Evolutionary conservation across 1,284 basidiomycete genomes (phyloP), one percentile per base, ranked within the genome.

Genomic region (Pseudozyma sp.): DNA sequence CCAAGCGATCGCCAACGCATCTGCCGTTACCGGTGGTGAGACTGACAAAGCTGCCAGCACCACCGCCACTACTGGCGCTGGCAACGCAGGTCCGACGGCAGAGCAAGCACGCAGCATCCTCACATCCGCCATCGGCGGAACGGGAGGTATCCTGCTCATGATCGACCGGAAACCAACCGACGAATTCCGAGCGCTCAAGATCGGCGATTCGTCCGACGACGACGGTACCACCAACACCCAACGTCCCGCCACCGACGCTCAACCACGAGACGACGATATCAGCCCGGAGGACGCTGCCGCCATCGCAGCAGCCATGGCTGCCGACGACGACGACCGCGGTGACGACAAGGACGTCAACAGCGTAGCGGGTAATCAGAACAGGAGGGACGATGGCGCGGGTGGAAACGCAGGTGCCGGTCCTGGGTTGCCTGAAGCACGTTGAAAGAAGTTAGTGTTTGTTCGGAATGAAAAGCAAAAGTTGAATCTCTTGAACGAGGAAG

Each of bases 131-230:
- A 76, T 79, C n/a, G 80, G 75, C 14, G 75, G 79, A 10, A 75
- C 77, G 13, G 81, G 81, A 30, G 82, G 82, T 5, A 84, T 84
- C 35, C 16, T 84, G 59, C 62, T 84, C 45, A 75, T 84, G 57
- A 50, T 77, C 24, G 82, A 84, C 51, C 64, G 75, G 10, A 74
- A 69, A 29, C 73, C 81, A 0, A 52, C 61, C 4, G 77, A 81
- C 31, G 59, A 75, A 17, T 83, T 81, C 64, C 55, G 68, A 10
- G 60, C 63, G 17, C 60, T 81, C 56, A 66, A 68, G 42, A 53
- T 77, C n/a, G 64, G 63, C 9, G 68, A 68, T 45, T 44, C 37
- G 29, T 29, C 16, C 33, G 63, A 67, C 31, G 64, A 61, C n/a
- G 56, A 58, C 19, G 71, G 51, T 14, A 30, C 51, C 17, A 51